Conservation (phyloP, 2,329 filamentous ascomycete species). For the Pseudogymnoascus sp. region DNA sequence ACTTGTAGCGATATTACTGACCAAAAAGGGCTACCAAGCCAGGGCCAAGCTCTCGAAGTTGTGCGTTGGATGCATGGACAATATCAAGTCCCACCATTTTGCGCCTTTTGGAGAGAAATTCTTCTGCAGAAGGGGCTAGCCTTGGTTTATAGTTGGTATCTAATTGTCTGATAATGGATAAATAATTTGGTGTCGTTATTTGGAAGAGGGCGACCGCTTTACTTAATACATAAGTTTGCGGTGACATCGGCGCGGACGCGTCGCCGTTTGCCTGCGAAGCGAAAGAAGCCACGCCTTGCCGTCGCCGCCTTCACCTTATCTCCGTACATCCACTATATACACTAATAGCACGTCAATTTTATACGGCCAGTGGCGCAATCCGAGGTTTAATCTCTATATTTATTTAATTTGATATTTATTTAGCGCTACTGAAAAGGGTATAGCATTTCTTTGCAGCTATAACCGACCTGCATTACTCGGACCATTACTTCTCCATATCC, state of each 20-base stretch:
- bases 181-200: background rate
- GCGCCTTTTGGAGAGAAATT: background rate
- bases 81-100: slow-evolving; percentile 24
- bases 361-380: background rate
- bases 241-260: background rate
- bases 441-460: background rate
- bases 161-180: background rate
- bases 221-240: background rate
- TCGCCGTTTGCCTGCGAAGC: background rate
- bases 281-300: slow-evolving; percentile 1
- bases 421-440: background rate
- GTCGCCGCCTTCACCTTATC: background rate
- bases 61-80: slow-evolving; percentile 24
- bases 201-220: background rate
- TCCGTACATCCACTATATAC: too few species aligned
- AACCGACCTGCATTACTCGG: background rate
- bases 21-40: slow-evolving; percentile 26
- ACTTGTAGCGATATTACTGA: slow-evolving; percentile 8
- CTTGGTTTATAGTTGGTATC: background rate
- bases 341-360: too few species aligned
- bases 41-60: slow-evolving; percentile 24
- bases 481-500: slow-evolving; percentile 25
- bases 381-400: background rate
- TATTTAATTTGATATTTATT: background rate
- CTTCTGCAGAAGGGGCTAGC: background rate